Evolutionary conservation across 345 rosid species (phyloP).

Genomic region (Brassica nigra): DNA sequence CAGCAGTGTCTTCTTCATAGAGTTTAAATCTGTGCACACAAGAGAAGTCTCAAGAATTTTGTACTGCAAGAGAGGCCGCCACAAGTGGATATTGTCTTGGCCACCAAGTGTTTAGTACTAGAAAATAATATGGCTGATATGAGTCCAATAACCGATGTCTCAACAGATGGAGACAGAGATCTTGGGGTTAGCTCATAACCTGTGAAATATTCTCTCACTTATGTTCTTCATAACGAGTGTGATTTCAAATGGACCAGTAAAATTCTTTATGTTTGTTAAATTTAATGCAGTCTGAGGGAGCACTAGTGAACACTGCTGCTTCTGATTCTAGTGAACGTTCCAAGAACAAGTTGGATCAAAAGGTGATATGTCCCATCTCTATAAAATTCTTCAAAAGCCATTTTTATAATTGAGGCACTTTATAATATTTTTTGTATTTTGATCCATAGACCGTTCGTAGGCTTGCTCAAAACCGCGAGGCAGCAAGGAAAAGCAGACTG

Average conservation of each 20-base stretch:
- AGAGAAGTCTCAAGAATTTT: slow-evolving; percentile 38
- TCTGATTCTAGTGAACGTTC: slow-evolving; percentile 81
- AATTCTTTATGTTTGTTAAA: slow-evolving; percentile 9
- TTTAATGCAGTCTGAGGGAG: slow-evolving; percentile 69
- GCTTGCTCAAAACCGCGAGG: slow-evolving; percentile 99
- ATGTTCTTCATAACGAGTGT: slow-evolving; percentile 18
- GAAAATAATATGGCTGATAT: slow-evolving; percentile 81
- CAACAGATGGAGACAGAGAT: slow-evolving; percentile 91
- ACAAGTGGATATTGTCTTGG: slow-evolving; percentile 39
- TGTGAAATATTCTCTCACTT: slow-evolving; percentile 11
- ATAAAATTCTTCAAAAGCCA: neutral
- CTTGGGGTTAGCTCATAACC: slow-evolving; percentile 60
- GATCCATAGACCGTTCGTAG: slow-evolving; percentile 74
- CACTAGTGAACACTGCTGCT: slow-evolving; percentile 11
- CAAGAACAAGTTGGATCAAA: slow-evolving; percentile 88
- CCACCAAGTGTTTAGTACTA: slow-evolving; percentile 42
- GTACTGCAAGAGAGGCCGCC: slow-evolving; percentile 44
- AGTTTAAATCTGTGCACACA: neutral
- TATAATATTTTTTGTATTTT: slow-evolving; percentile 21
- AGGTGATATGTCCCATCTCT: slow-evolving; percentile 44
- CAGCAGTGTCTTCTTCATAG: slow-evolving; percentile 6
- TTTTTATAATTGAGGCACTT: neutral
- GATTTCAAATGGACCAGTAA: too few relatives aligned
- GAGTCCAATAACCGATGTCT: slow-evolving; percentile 88
- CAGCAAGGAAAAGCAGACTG: slow-evolving; percentile 94